Evolutionary conservation across 108 stramenopile genomes (phyloP).

Genomic region (Pseudonitzschia pungens): DNA sequence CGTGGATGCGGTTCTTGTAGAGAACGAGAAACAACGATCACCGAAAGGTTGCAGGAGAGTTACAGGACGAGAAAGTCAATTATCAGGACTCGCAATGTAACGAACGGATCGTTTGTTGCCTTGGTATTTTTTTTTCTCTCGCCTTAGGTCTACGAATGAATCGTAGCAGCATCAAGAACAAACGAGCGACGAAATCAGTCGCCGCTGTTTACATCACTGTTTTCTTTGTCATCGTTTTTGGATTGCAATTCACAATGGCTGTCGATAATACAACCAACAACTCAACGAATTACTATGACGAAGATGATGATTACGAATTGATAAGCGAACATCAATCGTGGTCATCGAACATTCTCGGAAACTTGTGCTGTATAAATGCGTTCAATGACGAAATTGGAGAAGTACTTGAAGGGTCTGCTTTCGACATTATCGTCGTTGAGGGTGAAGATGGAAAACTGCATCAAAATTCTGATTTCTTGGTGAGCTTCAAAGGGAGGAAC

Average conservation of each 20-base stretch:
- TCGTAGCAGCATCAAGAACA: neutral
- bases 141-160: neutral
- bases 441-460: slow-evolving; percentile 3
- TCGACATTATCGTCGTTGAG: slow-evolving; percentile 21
- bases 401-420: slow-evolving; percentile 15
- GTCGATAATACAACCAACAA: neutral
- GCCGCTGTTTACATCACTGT: neutral
- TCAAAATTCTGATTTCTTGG: slow-evolving; percentile 22
- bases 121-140: neutral
- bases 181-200: neutral
- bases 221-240: neutral
- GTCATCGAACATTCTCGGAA: slow-evolving; percentile 15
- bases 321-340: neutral
- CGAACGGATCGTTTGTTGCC: neutral
- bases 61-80: neutral
- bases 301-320: slow-evolving; percentile 9
- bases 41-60: neutral
- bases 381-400: neutral
- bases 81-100: neutral
- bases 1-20: neutral
- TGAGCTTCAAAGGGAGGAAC: slow-evolving; percentile 8
- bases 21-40: neutral
- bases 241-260: neutral
- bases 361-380: slow-evolving; percentile 2
- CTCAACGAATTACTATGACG: neutral